Evolutionary conservation across 1,139 yeast species (phyloP), one percentile per base, ranked within the genome.

Genomic region (Yamadazyma mexicana): DNA sequence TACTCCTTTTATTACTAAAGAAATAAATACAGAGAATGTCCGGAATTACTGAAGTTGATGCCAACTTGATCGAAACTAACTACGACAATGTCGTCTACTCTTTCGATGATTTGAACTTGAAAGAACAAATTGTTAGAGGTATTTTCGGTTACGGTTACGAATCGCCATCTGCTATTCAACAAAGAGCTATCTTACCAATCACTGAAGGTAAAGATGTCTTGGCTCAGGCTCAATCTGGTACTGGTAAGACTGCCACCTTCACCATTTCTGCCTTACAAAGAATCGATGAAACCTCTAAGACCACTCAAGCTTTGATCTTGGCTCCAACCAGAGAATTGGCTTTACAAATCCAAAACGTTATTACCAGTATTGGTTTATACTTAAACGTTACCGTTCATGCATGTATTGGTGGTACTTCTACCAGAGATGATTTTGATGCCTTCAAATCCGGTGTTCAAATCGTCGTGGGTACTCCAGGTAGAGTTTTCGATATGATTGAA

Each of bases 311-410:
- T 58, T 80, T 92, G 69, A 89, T 92, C 62, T 80, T 92, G 66
- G 95, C 97, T 49, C 98, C 98, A 66, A 92, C 98, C 68, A 88
- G 98, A 79, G 98, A 92, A 78, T 81, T 92, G 75, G 98, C 98
- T 47, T 77, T 88, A 61, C 98, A 92, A 79, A 92, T 92, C 68
- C 96, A 91, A 78, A 88, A 87, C 70, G 98, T 92, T 62, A 92
- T 92, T 52, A 76, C 88, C 62, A 88, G 92, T 60, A 82, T 92
- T 59, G 98, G 98, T 62, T 81, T 86, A 70, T 91, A 88, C 81
- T 81, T 92, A 80, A 82, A 88, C 61, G 85, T 92, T 54, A 81
- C 91, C 53, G 96, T 95, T 60, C 98, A 92, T 65, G 97, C 98
- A 50, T 91, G 96, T 66, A 92, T 92, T 64, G 98, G 98, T 78